Evolutionary conservation across 2,329 filamentous ascomycete species (phyloP), one percentile per base, ranked within the genome.

Genomic region (Colletotrichum melonis): DNA sequence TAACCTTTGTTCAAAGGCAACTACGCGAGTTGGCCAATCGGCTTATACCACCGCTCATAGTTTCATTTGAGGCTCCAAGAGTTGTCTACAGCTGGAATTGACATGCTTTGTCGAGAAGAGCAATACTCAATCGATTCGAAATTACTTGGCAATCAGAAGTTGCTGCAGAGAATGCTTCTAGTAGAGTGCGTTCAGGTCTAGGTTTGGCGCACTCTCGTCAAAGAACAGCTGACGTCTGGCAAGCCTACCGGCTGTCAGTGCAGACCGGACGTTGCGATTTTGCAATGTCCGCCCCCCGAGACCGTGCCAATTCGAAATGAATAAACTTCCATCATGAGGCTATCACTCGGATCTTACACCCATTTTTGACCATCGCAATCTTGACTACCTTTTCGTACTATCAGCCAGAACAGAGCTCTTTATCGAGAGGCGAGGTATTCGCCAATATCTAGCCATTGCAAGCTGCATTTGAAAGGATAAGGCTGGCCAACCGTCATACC

Each of bases 301-400:
- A 19, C 63, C 56, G n/a, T 71, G 38, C 63, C 7, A 42, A 49
- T 5, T 49, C 63, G 35, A n/a, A 49, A 14, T 11, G 8, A 55
- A 22, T 62, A 67, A 12, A 35, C 49, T 69, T 69, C 66, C 14
- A 56, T 63, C 42, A 22, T 9, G 19, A n/a, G 42, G 8, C 16
- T 49, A 19, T 49, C 19, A 19, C 19, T 49, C 42, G 42, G 42
- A 49, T n/a, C 42, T 49, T n/a, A 22, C 19, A 22, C 42, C 42
- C 16, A 9, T 9, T 11, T 19, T 49, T n/a, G 42, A 49, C 11
- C 42, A n/a, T n/a, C 4, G 8, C 16, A 49, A 49, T n/a, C 42
- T 11, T 49, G 16, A n/a, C 16, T 49, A 32, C 1, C 24, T 26
- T 26, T 26, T 26, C 32, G 12, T 35, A 12, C 32, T 1, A 8